Evolutionary conservation across 768 basidiomycete species (phyloP).

Genomic region (Cystobasidium tubakii): DNA sequence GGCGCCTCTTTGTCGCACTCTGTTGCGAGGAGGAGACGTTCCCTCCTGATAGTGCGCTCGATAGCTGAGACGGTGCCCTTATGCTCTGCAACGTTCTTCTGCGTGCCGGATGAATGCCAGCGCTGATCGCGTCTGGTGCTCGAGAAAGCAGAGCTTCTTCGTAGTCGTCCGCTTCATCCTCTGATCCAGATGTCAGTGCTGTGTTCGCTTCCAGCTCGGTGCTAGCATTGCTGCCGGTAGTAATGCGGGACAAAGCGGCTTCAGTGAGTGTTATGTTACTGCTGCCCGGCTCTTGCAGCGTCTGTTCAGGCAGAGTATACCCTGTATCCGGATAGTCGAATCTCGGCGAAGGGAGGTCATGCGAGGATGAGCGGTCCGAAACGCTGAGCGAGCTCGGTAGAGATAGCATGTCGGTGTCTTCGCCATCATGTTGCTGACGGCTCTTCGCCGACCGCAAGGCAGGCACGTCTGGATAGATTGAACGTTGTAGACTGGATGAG

Average conservation of each 20-base stretch:
- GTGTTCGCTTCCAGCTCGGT: background rate
- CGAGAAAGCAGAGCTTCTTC: conserved; percentile 20
- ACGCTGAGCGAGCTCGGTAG: conserved; percentile 32
- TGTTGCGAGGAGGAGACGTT: background rate
- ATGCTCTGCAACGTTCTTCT: background rate
- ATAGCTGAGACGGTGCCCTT: background rate
- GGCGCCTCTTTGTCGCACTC: conserved; percentile 24
- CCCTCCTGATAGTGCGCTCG: background rate
- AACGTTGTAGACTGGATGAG: background rate
- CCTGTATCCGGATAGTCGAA: background rate
- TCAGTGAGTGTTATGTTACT: conserved; percentile 2
- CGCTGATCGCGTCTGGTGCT: conserved; percentile 32
- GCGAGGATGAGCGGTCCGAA: conserved; percentile 15
- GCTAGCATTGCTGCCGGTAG: background rate
- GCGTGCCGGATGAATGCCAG: conserved; percentile 14
- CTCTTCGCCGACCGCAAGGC: background rate
- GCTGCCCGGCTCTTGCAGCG: background rate
- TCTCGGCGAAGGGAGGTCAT: background rate
- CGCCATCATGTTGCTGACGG: background rate
- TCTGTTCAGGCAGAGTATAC: background rate
- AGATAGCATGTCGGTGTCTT: conserved; percentile 19
- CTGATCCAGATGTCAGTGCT: conserved; percentile 26
- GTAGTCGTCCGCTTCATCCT: conserved; percentile 13
- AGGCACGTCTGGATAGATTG: background rate
- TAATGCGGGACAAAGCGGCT: conserved; percentile 10